A percentile compares a stretch with the other conserved stretches of the same genome.
These are phyloP conservation scores for Tolypocladium nubicola DNA, from an alignment of 2,329 filamentous ascomycete species.

Conservation along the genomic window DNA sequence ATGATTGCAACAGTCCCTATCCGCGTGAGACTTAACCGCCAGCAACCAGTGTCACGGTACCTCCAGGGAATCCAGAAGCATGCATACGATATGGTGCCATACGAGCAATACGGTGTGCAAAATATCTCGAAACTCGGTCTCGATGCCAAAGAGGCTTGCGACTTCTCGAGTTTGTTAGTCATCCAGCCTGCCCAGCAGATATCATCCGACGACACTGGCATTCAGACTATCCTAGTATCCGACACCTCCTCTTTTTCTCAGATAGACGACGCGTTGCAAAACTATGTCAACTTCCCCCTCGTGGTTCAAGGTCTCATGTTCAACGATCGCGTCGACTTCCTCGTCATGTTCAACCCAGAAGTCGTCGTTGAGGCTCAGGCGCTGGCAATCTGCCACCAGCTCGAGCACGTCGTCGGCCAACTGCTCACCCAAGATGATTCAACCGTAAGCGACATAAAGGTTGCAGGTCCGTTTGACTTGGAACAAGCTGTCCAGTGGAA, in stretches of 20 bases:
- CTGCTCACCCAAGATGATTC: too few relatives aligned
- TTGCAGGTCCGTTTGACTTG: not conserved
- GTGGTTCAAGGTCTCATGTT: not conserved
- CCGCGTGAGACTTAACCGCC: conserved; percentile 6
- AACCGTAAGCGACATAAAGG: not conserved
- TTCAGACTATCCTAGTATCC: not conserved
- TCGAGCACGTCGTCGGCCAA: too few relatives aligned
- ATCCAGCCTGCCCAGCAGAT: conserved; percentile 9
- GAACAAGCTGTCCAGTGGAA: too few relatives aligned
- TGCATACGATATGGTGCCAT: conserved; percentile 2
- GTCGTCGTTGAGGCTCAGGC: too few relatives aligned
- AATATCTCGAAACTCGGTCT: conserved; percentile 9
- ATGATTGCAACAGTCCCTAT: conserved; percentile 19
- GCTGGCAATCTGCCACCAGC: too few relatives aligned
- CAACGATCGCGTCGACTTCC: too few relatives aligned
- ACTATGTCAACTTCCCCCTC: conserved; percentile 5
- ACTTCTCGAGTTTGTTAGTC: conserved; percentile 16
- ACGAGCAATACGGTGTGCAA: conserved; percentile 11
- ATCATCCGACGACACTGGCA: not conserved
- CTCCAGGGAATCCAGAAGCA: conserved; percentile 7
- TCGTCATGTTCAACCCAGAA: too few relatives aligned
- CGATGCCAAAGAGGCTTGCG: conserved; percentile 9
- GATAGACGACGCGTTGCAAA: not conserved
- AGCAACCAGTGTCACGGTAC: conserved; percentile 5
- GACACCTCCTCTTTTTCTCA: not conserved